phyloP scores from a whole-genome alignment of 2,329 filamentous ascomycete species.

The Xylariaceae sp. region DNA sequence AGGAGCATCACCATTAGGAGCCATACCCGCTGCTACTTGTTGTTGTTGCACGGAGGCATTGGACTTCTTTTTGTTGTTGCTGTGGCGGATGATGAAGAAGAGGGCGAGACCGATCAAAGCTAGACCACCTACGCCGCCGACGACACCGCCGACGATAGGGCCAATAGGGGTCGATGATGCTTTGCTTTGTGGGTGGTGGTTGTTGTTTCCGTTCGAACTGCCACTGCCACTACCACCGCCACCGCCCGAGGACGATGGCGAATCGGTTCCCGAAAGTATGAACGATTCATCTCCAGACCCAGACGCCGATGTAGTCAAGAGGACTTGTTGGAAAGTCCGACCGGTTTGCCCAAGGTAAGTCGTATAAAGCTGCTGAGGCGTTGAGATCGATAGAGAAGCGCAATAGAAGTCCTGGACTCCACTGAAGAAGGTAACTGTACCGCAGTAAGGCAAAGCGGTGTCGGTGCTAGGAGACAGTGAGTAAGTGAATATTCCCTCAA shows the following conservation, averaged over 20 bases:
- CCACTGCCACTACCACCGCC: not conserved
- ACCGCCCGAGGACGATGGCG: not conserved
- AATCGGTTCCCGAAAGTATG: constrained; percentile 3
- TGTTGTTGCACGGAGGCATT: constrained; percentile 16
- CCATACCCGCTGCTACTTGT: not conserved
- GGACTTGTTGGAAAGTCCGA: constrained; percentile 27
- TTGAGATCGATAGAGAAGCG: constrained; percentile 31
- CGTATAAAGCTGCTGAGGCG: constrained; percentile 35
- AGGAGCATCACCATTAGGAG: not conserved
- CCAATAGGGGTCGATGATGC: constrained; percentile 31
- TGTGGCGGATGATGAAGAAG: constrained; percentile 39
- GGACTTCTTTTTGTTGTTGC: constrained; percentile 29
- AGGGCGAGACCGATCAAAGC: constrained; percentile 36
- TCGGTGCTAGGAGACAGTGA: constrained; percentile 32
- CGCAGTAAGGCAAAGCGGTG: constrained; percentile 36
- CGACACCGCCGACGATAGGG: constrained; percentile 42
- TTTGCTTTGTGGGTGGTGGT: constrained; percentile 4
- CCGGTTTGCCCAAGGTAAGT: constrained; percentile 37
- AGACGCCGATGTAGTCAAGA: constrained; percentile 9
- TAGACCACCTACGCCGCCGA: constrained; percentile 41
- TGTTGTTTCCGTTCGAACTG: not conserved
- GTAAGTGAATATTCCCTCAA: constrained; percentile 15
- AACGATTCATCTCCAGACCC: constrained; percentile 2
- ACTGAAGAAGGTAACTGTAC: constrained; percentile 39
- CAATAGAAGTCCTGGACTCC: constrained; percentile 43